Conservation (phyloP, 2,329 filamentous ascomycete species). For the Ophiostoma montium region DNA sequence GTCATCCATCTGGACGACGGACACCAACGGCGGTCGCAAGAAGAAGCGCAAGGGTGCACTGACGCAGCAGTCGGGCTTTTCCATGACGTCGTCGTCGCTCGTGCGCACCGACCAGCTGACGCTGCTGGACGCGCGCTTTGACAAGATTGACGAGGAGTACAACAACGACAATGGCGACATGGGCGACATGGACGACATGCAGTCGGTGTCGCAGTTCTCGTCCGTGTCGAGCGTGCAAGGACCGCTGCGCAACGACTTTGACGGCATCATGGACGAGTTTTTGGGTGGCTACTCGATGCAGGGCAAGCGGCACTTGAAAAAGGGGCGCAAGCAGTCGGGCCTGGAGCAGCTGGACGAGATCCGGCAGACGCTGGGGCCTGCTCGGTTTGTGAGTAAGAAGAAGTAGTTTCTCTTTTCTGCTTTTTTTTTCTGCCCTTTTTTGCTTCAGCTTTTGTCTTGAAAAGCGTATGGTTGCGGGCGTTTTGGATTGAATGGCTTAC, state of each 20-base stretch:
- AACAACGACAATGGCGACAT: no score
- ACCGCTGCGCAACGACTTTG: constrained; percentile 63
- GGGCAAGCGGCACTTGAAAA: constrained; percentile 64
- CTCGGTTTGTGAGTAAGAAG: constrained; percentile 34
- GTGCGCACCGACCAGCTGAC: constrained; percentile 75
- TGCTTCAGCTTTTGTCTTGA: background rate
- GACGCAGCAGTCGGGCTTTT: constrained; percentile 79
- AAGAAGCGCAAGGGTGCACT: constrained; percentile 95
- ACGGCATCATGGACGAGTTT: constrained; percentile 88
- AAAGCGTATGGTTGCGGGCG: background rate
- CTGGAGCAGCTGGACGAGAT: constrained; percentile 87
- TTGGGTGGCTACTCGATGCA: constrained; percentile 57
- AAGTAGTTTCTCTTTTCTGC: background rate
- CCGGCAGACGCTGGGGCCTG: constrained; percentile 62
- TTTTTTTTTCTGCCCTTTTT: background rate
- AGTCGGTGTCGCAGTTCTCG: constrained; percentile 46
- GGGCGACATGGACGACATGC: constrained; percentile 35
- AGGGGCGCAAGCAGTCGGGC: constrained; percentile 66
- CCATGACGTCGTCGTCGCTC: constrained; percentile 97
- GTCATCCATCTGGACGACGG: constrained; percentile 59
- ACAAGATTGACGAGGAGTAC: constrained; percentile 74
- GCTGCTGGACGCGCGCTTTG: constrained; percentile 79
- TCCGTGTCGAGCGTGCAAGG: constrained; percentile 53
- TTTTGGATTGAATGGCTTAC: background rate
- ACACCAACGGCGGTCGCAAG: constrained; percentile 61